Base-by-base conservation (phyloP, 2,329 filamentous ascomycete species). In the Ophiostoma ulmi region DNA sequence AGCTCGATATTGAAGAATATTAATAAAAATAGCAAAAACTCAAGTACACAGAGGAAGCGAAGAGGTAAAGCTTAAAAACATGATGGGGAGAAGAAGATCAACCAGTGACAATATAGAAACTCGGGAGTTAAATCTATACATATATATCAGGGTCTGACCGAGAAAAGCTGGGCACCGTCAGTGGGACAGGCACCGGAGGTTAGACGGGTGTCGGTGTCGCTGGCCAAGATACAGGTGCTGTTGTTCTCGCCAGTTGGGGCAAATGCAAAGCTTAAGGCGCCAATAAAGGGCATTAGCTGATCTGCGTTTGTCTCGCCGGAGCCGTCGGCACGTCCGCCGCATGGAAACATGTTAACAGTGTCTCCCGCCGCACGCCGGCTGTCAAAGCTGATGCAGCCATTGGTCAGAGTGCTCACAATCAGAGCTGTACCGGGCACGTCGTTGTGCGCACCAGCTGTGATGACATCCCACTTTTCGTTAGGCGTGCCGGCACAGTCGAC, bases 321-420 rank as follows among this genome's bases (percentile, higher is more conserved):
- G 66, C 84, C 84, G 61, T 80, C 83, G 20, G 83, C 84, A 48
- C 83, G 80, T 11, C 84, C 84, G 36, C 84, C 84, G 72, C 84
- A 86, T 1, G 83, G 84, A 72, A 86, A 86, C 22, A 86, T 70
- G 5, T 77, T 83, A 36, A 86, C 83, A 1, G 80, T 83, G 69
- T 86, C 83, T 1, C 80, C 80, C 2, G 77, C 75, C 5, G 77
- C 75, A 22, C 83, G 78, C 26, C 84, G 78, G 20, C 76, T 76
- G 71, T 86, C 84, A 65, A 85, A 82, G 76, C 80, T 84, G 65
- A 86, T 78, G 71, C 84, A 86, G n/a, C 84, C 84, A 69, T 85
- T 80, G 65, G 79, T 85, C 78, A 85, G 73, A 38, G 80, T 80
- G 77, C 83, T 86, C 20, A 85, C 82, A 36, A 86, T 75, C 72